These are phyloP conservation scores for Phoma sp. DNA, from an alignment of 2,329 filamentous ascomycete species.

Conservation along the genomic window DNA sequence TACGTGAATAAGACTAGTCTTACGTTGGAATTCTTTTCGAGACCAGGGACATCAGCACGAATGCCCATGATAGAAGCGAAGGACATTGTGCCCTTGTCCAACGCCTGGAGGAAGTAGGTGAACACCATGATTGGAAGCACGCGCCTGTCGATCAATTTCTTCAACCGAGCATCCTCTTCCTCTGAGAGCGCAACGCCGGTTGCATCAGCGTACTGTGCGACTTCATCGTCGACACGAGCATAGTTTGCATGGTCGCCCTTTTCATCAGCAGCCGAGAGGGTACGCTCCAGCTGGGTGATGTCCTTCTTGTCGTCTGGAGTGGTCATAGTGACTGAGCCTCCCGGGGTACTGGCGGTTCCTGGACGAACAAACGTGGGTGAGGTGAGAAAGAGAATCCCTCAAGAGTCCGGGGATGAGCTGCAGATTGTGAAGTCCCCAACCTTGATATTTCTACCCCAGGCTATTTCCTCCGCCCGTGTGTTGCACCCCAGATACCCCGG, in stretches of 20 bases:
- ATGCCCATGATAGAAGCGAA: slow-evolving; percentile 70
- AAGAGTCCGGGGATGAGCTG: slow-evolving; percentile 24
- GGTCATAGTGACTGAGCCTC: slow-evolving; percentile 30
- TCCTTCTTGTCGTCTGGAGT: slow-evolving; percentile 36
- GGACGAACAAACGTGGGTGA: slow-evolving; percentile 15
- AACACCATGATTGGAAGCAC: slow-evolving; percentile 73
- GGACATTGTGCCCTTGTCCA: slow-evolving; percentile 71
- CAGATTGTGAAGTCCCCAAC: slow-evolving; percentile 21
- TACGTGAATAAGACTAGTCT: slow-evolving; percentile 4
- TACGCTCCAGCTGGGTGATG: slow-evolving; percentile 56
- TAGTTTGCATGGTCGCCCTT: slow-evolving; percentile 63
- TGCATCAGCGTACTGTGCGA: slow-evolving; percentile 70
- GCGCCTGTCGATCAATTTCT: slow-evolving; percentile 69
- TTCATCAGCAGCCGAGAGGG: slow-evolving; percentile 53
- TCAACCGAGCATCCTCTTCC: slow-evolving; percentile 66
- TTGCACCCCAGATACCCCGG: slow-evolving; percentile 25
- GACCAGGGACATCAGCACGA: slow-evolving; percentile 46
- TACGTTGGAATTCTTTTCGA: slow-evolving; percentile 37
- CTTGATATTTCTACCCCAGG: slow-evolving; percentile 33
- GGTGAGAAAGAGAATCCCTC: slow-evolving; percentile 16
- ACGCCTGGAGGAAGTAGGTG: slow-evolving; percentile 72
- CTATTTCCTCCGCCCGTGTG: slow-evolving; percentile 24
- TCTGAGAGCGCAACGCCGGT: slow-evolving; percentile 60
- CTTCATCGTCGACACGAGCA: slow-evolving; percentile 69
- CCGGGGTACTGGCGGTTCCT: slow-evolving; percentile 11